Evolutionary conservation across 768 basidiomycete species (phyloP).

Genomic region (Nidularia pulvinata): DNA sequence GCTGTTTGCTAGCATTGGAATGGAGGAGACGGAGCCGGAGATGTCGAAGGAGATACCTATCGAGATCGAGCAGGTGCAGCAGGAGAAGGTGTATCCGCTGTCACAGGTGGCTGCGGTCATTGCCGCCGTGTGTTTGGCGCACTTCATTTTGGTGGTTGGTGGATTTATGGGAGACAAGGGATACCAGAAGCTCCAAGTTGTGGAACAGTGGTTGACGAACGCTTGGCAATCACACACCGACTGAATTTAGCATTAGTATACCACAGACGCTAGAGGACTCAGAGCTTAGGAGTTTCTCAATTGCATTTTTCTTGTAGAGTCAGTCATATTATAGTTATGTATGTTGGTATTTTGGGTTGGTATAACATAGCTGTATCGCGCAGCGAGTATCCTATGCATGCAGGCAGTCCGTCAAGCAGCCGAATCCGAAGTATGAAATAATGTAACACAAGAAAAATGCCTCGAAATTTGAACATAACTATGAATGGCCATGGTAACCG

Average conservation of each 20-base stretch:
- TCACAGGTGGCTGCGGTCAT: slow-evolving; percentile 32
- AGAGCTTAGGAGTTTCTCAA: no score
- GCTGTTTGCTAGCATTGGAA: slow-evolving; percentile 37
- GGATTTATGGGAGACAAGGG: slow-evolving; percentile 46
- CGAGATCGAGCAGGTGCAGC: slow-evolving; percentile 1
- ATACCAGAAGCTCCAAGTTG: slow-evolving; percentile 40
- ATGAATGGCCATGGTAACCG: neutral
- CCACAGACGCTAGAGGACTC: no score
- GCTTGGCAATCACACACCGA: slow-evolving; percentile 10
- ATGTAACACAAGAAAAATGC: no score
- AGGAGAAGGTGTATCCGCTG: slow-evolving; percentile 22
- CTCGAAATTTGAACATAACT: no score
- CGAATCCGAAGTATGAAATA: neutral
- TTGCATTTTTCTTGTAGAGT: no score
- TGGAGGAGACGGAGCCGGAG: slow-evolving; percentile 1
- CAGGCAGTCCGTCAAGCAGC: slow-evolving; percentile 1
- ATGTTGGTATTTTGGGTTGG: no score
- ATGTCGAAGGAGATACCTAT: slow-evolving; percentile 8
- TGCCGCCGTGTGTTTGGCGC: slow-evolving; percentile 43
- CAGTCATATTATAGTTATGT: no score
- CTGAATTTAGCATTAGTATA: no score
- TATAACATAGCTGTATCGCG: neutral
- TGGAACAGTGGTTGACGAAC: slow-evolving; percentile 33
- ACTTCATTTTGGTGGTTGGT: slow-evolving; percentile 43
- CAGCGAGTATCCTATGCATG: neutral